Evolutionary conservation across 768 basidiomycete species (phyloP).

Genomic region (Phylloporus arenicola): DNA sequence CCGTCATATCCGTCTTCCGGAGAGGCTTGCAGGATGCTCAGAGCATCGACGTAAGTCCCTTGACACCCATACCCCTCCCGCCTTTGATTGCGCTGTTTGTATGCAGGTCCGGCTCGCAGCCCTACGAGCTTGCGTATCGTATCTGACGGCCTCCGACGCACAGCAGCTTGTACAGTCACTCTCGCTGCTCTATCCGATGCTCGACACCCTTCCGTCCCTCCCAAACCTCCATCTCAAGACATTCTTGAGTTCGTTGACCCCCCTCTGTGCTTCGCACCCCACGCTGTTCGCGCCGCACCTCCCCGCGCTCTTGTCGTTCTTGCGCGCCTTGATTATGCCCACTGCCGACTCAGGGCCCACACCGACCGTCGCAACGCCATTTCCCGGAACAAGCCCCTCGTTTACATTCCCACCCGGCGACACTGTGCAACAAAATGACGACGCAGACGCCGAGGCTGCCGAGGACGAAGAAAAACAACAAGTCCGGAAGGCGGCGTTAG

Average conservation of each 20-base stretch:
- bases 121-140: constrained; percentile 63
- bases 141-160: constrained; percentile 57
- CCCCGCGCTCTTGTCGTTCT: constrained; percentile 58
- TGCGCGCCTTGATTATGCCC: constrained; percentile 68
- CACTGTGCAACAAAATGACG: constrained; percentile 26
- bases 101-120: constrained; percentile 67
- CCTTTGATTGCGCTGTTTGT: not conserved
- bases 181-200: constrained; percentile 63
- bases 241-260: constrained; percentile 65
- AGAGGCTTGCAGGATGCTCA: constrained; percentile 62
- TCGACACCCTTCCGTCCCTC: constrained; percentile 64
- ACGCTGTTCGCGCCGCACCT: constrained; percentile 73
- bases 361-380: constrained; percentile 46
- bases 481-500: constrained; percentile 67
- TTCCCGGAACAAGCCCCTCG: constrained; percentile 29
- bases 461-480: constrained; percentile 65
- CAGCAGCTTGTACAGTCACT: constrained; percentile 57
- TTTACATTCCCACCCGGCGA: constrained; percentile 39
- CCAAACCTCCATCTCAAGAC: constrained; percentile 50
- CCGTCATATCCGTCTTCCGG: constrained; percentile 61
- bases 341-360: constrained; percentile 49
- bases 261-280: constrained; percentile 63
- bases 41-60: constrained; percentile 52
- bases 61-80: not conserved
- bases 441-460: constrained; percentile 34